Conservation (phyloP, 1,284 basidiomycete genomes). For the Leccinum solheimii region DNA sequence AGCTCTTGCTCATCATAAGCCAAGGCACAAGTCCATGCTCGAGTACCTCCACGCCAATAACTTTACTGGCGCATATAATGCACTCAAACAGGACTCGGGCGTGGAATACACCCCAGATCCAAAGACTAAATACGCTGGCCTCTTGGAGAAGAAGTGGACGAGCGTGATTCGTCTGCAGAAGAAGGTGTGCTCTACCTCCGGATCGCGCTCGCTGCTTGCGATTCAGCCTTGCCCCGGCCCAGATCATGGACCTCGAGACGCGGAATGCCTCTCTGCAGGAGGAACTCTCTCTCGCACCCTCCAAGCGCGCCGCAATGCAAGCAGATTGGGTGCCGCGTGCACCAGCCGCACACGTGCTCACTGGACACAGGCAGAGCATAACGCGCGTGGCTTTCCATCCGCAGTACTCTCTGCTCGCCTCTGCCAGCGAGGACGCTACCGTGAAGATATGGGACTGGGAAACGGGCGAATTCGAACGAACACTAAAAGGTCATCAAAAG, state of each 20-base stretch:
- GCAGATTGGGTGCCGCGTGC: slow-evolving; percentile 83
- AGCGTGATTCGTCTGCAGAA: slow-evolving; percentile 90
- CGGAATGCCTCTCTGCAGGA: slow-evolving; percentile 79
- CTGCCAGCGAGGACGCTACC: slow-evolving; percentile 84
- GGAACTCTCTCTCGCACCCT: slow-evolving; percentile 64
- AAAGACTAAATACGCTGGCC: slow-evolving; percentile 78
- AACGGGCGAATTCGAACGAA: slow-evolving; percentile 88
- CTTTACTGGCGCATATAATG: slow-evolving; percentile 61
- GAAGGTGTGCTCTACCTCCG: slow-evolving; percentile 56
- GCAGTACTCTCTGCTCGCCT: slow-evolving; percentile 78
- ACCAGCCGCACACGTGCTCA: slow-evolving; percentile 76
- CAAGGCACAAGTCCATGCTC: slow-evolving; percentile 81
- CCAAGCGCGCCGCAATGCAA: slow-evolving; percentile 53
- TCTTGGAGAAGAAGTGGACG: slow-evolving; percentile 96
- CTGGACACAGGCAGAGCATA: slow-evolving; percentile 78
- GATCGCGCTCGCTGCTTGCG: slow-evolving; percentile 3
- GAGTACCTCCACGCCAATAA: slow-evolving; percentile 77
- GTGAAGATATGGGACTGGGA: slow-evolving; percentile 98
- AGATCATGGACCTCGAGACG: slow-evolving; percentile 91
- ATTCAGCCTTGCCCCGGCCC: slow-evolving; percentile 17
- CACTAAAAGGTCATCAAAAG: slow-evolving; percentile 91
- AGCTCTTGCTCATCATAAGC: slow-evolving; percentile 15
- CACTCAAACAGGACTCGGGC: slow-evolving; percentile 59
- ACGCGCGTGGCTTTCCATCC: slow-evolving; percentile 87
- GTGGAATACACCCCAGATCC: slow-evolving; percentile 77